phyloP scores from a whole-genome alignment of 768 basidiomycete genomes.

The Suillus discolor region DNA sequence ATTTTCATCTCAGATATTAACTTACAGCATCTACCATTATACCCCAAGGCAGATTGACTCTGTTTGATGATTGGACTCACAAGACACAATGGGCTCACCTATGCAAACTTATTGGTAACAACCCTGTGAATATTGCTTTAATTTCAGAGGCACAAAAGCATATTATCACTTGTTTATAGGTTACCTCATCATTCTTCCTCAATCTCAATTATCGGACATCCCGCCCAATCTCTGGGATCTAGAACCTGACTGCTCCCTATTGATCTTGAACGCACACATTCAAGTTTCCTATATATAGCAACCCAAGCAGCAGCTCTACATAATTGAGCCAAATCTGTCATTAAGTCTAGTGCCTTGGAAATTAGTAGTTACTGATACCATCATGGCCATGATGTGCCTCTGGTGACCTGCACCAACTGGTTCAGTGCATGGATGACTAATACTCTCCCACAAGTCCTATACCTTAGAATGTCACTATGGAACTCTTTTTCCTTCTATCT shows the following conservation, averaged over 20 bases:
- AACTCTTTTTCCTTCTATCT: no score
- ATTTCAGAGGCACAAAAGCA: not conserved
- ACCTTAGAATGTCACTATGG: no score
- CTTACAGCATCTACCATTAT: not conserved
- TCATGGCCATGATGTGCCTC: slow-evolving; percentile 7
- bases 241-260: not conserved
- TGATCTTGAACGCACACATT: not conserved
- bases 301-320: not conserved
- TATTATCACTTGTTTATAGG: not conserved
- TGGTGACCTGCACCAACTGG: no score
- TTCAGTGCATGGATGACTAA: no score
- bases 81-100: not conserved
- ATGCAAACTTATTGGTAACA: not conserved
- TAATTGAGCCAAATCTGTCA: not conserved
- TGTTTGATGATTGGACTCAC: not conserved
- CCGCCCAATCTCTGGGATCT: slow-evolving; percentile 2
- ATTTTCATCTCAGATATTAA: not conserved
- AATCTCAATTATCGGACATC: not conserved
- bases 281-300: not conserved
- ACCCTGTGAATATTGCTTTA: not conserved
- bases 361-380: not conserved
- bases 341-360: not conserved
- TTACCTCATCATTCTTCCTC: not conserved
- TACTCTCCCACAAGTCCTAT: no score
- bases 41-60: not conserved